These are phyloP conservation scores for Pleurotus citrinopileatus DNA, from an alignment of 768 basidiomycete genomes.

Conservation along the genomic window DNA sequence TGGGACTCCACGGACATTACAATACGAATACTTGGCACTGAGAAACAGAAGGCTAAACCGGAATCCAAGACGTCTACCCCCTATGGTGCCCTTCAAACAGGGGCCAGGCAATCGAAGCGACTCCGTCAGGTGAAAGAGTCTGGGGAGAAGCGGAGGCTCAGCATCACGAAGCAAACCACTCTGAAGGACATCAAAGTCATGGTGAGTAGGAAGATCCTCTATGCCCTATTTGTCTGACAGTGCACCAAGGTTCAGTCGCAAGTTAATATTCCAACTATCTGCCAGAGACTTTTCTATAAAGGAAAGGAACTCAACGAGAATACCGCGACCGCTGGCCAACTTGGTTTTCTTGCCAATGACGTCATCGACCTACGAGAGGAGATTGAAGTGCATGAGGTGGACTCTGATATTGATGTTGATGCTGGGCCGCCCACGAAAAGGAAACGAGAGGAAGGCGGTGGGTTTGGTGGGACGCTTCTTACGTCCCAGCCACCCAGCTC, in stretches of 20 bases:
- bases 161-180: constrained; percentile 60
- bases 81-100: constrained; percentile 16
- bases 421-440: constrained; percentile 37
- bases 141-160: constrained; percentile 48
- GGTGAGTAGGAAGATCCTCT: constrained; percentile 48
- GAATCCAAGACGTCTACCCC: background rate
- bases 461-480: constrained; percentile 74
- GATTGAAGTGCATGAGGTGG: constrained; percentile 51
- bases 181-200: constrained; percentile 78
- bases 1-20: constrained; percentile 64
- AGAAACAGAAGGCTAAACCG: constrained; percentile 1
- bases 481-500: constrained; percentile 22
- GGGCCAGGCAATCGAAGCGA: constrained; percentile 67
- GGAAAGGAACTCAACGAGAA: constrained; percentile 67
- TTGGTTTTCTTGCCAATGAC: constrained; percentile 54
- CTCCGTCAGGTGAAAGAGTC: constrained; percentile 55
- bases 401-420: constrained; percentile 47
- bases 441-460: constrained; percentile 56
- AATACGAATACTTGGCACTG: constrained; percentile 38
- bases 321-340: constrained; percentile 49
- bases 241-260: constrained; percentile 55
- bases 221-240: background rate
- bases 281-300: constrained; percentile 65
- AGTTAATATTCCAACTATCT: constrained; percentile 69
- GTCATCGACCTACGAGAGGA: constrained; percentile 65